Conservation (phyloP, 163 green algal genomes). For the Dunaliella salina region DNA sequence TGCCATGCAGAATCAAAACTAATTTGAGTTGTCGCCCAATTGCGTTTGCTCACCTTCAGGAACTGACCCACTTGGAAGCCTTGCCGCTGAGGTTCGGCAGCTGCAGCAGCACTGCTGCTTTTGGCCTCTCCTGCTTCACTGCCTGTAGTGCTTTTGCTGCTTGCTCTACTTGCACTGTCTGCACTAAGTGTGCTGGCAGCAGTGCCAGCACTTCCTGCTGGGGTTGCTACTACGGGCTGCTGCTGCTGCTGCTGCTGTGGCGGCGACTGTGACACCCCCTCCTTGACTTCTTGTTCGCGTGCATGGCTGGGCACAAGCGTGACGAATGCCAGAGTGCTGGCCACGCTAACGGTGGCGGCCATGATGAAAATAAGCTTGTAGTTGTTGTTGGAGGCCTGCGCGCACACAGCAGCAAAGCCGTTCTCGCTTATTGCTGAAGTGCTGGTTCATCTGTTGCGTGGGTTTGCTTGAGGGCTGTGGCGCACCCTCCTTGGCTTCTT, state of each 20-base stretch:
- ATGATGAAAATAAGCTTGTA: slow-evolving; percentile 59
- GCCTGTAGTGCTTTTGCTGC: not conserved
- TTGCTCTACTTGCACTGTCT: too few species aligned
- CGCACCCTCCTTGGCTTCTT: not conserved
- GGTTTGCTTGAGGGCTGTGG: slow-evolving; percentile 5
- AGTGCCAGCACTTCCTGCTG: not conserved
- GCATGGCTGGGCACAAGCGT: slow-evolving; percentile 43
- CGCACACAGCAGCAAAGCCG: not conserved
- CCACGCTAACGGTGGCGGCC: slow-evolving; percentile 33
- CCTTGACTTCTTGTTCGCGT: slow-evolving; percentile 3
- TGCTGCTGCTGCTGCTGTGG: slow-evolving; percentile 14
- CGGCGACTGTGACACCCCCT: not conserved
- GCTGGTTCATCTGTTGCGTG: not conserved
- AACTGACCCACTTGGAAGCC: not conserved
- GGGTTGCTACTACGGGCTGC: slow-evolving; percentile 6
- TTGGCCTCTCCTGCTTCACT: not conserved
- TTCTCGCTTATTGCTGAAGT: not conserved
- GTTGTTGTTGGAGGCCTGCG: slow-evolving; percentile 54
- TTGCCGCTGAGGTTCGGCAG: not conserved
- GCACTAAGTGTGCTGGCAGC: not conserved
- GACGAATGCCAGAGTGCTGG: slow-evolving; percentile 40
- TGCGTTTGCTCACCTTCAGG: not conserved
- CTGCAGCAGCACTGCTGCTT: too few species aligned
- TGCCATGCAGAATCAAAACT: too few species aligned
- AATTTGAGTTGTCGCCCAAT: too few species aligned